Percentiles rank a stretch among this genome's conserved stretches.
Evolutionary conservation across 2,329 filamentous ascomycete species (phyloP).

Genomic region (Diplodia seriata): DNA sequence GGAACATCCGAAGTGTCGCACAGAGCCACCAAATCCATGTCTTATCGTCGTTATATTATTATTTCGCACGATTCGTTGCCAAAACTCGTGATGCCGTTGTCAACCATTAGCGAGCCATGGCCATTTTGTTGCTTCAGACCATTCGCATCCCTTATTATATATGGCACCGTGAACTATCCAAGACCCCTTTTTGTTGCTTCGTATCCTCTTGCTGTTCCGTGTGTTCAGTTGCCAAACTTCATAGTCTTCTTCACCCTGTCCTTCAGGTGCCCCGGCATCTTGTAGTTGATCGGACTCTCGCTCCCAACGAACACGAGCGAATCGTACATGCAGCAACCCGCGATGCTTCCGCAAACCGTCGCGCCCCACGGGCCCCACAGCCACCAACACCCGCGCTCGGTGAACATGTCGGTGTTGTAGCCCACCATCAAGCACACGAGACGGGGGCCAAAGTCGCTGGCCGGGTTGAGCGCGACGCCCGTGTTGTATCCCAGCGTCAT

Average conservation of each 20-base stretch:
- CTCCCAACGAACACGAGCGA: constrained; percentile 49
- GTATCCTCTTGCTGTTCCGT: too few species aligned
- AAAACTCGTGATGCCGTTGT: too few species aligned
- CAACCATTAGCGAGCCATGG: too few species aligned
- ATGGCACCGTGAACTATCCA: too few species aligned
- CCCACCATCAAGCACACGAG: constrained; percentile 55
- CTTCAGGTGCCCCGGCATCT: constrained; percentile 42
- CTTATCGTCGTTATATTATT: neutral
- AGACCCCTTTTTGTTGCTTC: too few species aligned
- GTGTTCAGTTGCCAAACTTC: neutral
- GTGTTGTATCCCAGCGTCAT: constrained; percentile 57
- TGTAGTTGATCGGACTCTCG: constrained; percentile 52
- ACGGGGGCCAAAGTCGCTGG: constrained; percentile 59
- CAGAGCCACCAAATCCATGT: neutral
- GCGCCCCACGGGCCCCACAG: constrained; percentile 48
- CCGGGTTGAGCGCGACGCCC: constrained; percentile 57
- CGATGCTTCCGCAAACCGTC: constrained; percentile 43
- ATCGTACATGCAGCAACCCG: constrained; percentile 47
- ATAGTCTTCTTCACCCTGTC: constrained; percentile 13
- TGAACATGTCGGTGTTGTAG: constrained; percentile 52
- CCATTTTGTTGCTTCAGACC: neutral
- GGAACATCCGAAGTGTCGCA: neutral
- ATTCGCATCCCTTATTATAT: too few species aligned
- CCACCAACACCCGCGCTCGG: constrained; percentile 47
- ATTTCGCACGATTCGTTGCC: neutral